Base-by-base conservation (phyloP, 345 rosid genomes). In the Odontarrhena argentea region DNA sequence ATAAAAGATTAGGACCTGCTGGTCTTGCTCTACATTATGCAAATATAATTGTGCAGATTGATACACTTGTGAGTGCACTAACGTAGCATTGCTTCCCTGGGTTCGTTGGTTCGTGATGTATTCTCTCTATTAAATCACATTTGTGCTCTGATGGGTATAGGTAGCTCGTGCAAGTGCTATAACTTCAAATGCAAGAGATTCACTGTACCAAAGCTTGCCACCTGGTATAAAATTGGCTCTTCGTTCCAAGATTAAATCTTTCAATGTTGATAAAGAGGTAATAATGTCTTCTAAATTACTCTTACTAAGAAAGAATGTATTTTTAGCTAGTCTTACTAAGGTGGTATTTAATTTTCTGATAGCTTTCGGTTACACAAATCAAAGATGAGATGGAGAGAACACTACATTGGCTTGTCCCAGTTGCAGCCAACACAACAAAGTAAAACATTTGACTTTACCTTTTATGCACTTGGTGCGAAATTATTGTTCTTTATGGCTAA, bases 301-400 rank as follows among this genome's bases (percentile, higher is more conserved):
- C 1, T 28, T 4, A 2, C 6, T 32, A 71, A 37, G 50, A 47
- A 48, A 46, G 24, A 30, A 34, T 14, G 14, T 37, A 12, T n/a
- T 11, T 73, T 65, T 8, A 41, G 55, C 14, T 7, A 49, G 26
- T 50, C 40, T 34, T 47, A 65, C 42, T 72, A 30, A 40, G 34
- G 30, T 65, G 26, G 45, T 55, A 44, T 35, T 64, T 60, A 45
- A 60, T 69, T 14, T 43, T 63, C 43, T 41, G 78, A 74, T 86
- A 94, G 99, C 87, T 87, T 60, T 76, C 88, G 10, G 84, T 87
- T 28, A 45, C 81, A 24, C 86, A 91, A 74, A 84, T 94, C 71
- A 94, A 86, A 77, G 96, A 82, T 14, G 92, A 94, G 80, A 94
- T 94, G 96, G 97, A 88, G 86, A 87, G 88, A 78, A 91, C 93